phyloP scores from a whole-genome alignment of 2,329 filamentous ascomycete genomes.

The Amesomyces nigricolor region DNA sequence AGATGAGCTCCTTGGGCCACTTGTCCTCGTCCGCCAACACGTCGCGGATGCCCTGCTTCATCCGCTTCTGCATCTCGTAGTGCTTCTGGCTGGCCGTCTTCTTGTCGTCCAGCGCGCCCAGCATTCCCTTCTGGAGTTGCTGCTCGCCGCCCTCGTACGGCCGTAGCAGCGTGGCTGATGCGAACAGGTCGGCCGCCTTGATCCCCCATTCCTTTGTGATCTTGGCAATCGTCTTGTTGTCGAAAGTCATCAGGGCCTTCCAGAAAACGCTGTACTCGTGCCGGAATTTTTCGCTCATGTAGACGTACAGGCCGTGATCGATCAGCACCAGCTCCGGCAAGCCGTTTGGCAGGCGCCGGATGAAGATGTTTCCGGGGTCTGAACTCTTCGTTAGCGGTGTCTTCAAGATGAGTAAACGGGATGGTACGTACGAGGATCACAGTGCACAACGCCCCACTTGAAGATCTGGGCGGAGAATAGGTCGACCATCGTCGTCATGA shows the following conservation, averaged over 20 bases:
- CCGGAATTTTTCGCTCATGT: constrained; percentile 77
- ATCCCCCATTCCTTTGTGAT: constrained; percentile 83
- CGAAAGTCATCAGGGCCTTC: constrained; percentile 90
- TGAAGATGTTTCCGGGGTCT: constrained; percentile 92
- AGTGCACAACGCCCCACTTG: constrained; percentile 91
- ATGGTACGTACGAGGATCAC: constrained; percentile 61
- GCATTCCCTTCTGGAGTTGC: constrained; percentile 59
- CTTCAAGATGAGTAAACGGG: not conserved
- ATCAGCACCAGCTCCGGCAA: constrained; percentile 87
- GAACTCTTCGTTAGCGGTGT: not conserved
- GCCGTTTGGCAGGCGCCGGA: constrained; percentile 78
- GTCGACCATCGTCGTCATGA: constrained; percentile 96
- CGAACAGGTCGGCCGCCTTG: constrained; percentile 83
- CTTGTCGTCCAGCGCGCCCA: constrained; percentile 57
- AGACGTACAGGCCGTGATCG: constrained; percentile 93
- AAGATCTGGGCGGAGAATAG: constrained; percentile 98
- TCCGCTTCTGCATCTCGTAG: constrained; percentile 82
- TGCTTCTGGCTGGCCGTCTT: constrained; percentile 64
- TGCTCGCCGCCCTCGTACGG: constrained; percentile 84
- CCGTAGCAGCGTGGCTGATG: constrained; percentile 79
- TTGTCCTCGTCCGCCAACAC: constrained; percentile 80
- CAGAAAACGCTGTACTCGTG: constrained; percentile 86
- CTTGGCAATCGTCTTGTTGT: constrained; percentile 70
- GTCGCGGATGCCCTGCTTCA: constrained; percentile 62
- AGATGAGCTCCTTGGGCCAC: constrained; percentile 85